A percentile compares a stretch with the other conserved stretches of the same genome.
Conservation (phyloP, 108 stramenopile genomes). For the Skeletonema costatum region DNA sequence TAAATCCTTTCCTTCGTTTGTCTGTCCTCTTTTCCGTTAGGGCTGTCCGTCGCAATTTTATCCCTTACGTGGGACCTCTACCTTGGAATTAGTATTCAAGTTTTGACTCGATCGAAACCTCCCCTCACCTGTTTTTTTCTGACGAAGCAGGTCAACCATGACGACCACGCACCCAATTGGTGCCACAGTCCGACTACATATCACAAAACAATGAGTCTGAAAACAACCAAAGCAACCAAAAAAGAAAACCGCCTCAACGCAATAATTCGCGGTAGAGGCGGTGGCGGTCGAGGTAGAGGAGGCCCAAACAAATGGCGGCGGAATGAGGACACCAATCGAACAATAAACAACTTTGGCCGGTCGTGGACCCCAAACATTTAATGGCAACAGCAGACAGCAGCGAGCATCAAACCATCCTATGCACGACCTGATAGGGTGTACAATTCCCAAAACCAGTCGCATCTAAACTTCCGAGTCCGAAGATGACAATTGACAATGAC, state of each 20-base stretch:
- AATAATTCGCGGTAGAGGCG: not conserved
- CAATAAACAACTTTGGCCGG: slow-evolving; percentile 29
- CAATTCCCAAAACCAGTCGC: slow-evolving; percentile 7
- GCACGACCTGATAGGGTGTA: slow-evolving; percentile 22
- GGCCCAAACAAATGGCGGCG: not conserved
- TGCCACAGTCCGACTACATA: no score
- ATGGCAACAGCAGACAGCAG: not conserved
- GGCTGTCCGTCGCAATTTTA: no score
- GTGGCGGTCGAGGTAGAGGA: not conserved
- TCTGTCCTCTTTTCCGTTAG: no score
- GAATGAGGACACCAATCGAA: not conserved
- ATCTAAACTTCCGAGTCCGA: not conserved
- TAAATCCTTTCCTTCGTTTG: no score
- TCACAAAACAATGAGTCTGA: not conserved
- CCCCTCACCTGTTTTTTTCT: no score
- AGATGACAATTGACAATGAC: no score
- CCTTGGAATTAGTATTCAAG: no score
- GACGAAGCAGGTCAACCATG: not conserved
- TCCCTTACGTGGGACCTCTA: no score
- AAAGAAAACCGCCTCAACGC: not conserved
- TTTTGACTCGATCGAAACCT: no score
- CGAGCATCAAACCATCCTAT: no score
- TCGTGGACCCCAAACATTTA: slow-evolving; percentile 44
- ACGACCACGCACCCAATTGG: no score
- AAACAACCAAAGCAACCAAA: not conserved